phyloP scores from a whole-genome alignment of 805 yeast genomes.

The Ogataea sp. region DNA sequence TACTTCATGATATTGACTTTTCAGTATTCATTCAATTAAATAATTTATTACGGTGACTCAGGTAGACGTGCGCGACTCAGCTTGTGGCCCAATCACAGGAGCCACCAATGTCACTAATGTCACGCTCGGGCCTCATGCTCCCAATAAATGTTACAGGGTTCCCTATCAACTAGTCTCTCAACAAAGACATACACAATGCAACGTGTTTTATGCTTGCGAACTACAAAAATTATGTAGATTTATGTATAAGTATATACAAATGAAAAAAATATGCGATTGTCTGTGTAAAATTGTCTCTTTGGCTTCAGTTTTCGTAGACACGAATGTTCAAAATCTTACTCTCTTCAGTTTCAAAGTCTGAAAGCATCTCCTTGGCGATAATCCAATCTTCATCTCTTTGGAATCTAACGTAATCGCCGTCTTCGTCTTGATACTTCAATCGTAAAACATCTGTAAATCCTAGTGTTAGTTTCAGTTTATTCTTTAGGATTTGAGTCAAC shows the following conservation, averaged over 20 bases:
- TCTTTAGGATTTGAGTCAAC: slow-evolving; percentile 35
- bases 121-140: no score
- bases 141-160: no score
- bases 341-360: slow-evolving; percentile 39
- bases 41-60: no score
- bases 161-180: no score
- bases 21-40: no score
- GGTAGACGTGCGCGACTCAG: no score
- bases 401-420: slow-evolving; percentile 85
- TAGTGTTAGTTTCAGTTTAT: slow-evolving; percentile 49
- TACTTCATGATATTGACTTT: no score
- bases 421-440: slow-evolving; percentile 86
- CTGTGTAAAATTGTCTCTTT: no score
- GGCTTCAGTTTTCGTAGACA: neutral
- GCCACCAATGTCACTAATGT: no score
- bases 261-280: no score
- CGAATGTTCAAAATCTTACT: slow-evolving; percentile 21
- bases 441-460: slow-evolving; percentile 45
- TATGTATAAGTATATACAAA: neutral
- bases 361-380: slow-evolving; percentile 69
- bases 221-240: neutral
- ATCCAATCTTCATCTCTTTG: slow-evolving; percentile 83
- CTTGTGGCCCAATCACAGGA: no score
- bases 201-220: neutral
- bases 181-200: no score